These are phyloP conservation scores for Antrodiella citrinella DNA, from an alignment of 768 basidiomycete genomes.

Conservation along the genomic window DNA sequence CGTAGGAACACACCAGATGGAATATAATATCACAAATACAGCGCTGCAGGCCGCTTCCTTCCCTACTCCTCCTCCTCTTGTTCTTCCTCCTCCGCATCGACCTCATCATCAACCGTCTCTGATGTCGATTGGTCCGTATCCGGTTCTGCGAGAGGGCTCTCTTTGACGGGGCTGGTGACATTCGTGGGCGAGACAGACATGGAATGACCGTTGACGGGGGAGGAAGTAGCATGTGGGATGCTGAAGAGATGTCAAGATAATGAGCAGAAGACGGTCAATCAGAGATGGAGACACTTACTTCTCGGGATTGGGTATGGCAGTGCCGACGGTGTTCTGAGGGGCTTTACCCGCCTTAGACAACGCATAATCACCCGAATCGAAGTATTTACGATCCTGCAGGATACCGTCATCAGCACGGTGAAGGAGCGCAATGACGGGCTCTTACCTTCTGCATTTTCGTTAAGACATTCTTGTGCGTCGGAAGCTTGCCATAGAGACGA, in stretches of 20 bases:
- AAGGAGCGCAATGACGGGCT: slow-evolving; percentile 11
- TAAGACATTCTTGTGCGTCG: slow-evolving; percentile 87
- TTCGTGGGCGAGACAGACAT: slow-evolving; percentile 74
- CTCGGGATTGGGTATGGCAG: slow-evolving; percentile 96
- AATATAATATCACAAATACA: background rate
- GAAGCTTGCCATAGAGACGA: slow-evolving; percentile 89
- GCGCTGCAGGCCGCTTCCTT: background rate
- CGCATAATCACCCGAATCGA: slow-evolving; percentile 98
- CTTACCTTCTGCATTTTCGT: slow-evolving; percentile 91
- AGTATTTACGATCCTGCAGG: slow-evolving; percentile 92
- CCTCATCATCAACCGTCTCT: background rate
- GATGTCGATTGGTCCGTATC: background rate
- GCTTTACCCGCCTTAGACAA: slow-evolving; percentile 90
- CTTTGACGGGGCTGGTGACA: slow-evolving; percentile 48
- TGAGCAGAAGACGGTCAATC: background rate
- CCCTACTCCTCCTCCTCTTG: background rate
- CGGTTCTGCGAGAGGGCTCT: slow-evolving; percentile 33
- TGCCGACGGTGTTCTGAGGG: slow-evolving; percentile 86
- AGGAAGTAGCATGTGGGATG: slow-evolving; percentile 85
- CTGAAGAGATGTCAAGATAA: slow-evolving; percentile 30
- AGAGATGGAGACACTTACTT: slow-evolving; percentile 41
- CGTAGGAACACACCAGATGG: background rate
- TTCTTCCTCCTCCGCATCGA: background rate
- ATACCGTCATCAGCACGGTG: background rate
- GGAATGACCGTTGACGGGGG: slow-evolving; percentile 34